Conservation (phyloP, 768 basidiomycete genomes). For the Pluteus cervinus region DNA sequence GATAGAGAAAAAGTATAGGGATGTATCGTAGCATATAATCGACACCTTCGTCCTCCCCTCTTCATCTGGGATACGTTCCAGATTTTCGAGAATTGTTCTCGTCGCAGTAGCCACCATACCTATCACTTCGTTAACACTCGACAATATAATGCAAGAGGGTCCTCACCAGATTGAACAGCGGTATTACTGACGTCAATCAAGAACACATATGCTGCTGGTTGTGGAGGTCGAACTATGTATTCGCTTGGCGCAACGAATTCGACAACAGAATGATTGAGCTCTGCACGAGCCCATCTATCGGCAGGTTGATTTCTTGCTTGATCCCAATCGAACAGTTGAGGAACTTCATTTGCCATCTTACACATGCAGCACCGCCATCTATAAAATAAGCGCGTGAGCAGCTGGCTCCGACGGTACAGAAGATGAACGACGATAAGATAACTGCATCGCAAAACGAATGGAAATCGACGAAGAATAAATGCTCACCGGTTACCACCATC, state of each 20-base stretch:
- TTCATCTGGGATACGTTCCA: conserved; percentile 94
- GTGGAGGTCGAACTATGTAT: conserved; percentile 98
- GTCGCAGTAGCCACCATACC: conserved; percentile 99
- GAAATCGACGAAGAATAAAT: too few relatives aligned
- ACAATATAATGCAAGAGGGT: not conserved
- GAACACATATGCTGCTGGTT: conserved; percentile 95
- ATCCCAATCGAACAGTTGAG: conserved; percentile 98
- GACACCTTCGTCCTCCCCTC: conserved; percentile 90
- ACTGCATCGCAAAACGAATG: too few relatives aligned
- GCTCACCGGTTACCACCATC: conserved; percentile 96
- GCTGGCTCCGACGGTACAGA: too few relatives aligned
- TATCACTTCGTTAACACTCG: conserved; percentile 16
- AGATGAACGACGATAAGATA: too few relatives aligned
- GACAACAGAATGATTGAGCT: conserved; percentile 90
- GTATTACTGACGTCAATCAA: conserved; percentile 93
- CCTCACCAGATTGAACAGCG: conserved; percentile 83
- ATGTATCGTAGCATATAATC: conserved; percentile 86
- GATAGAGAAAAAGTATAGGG: conserved; percentile 95
- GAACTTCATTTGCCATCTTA: conserved; percentile 96
- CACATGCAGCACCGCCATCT: conserved; percentile 99
- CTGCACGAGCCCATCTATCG: conserved; percentile 90
- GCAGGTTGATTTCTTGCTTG: conserved; percentile 89
- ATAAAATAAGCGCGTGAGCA: too few relatives aligned
- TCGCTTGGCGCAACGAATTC: conserved; percentile 98
- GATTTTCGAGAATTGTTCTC: conserved; percentile 89